These are phyloP conservation scores for Euptelea pleiosperma DNA, from an alignment of 164 flowering plant species.

Conservation along the genomic window DNA sequence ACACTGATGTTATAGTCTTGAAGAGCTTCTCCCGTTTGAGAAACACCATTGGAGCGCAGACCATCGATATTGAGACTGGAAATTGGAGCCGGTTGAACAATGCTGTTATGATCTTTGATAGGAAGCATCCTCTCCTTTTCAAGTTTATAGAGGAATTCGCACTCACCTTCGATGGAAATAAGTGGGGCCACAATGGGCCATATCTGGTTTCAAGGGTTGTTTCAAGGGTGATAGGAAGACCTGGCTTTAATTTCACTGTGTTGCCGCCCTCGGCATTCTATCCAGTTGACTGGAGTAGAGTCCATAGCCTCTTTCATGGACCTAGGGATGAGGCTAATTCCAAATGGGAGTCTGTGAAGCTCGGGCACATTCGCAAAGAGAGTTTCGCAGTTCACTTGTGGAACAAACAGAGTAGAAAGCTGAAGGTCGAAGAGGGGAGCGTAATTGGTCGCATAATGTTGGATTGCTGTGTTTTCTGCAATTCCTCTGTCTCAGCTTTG, in stretches of 20 bases:
- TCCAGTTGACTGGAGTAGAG: conserved; percentile 75
- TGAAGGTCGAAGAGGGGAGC: conserved; percentile 67
- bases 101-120: conserved; percentile 84
- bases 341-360: conserved; percentile 51
- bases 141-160: conserved; percentile 86
- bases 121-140: conserved; percentile 62
- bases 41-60: conserved; percentile 82
- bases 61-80: conserved; percentile 41
- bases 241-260: conserved; percentile 59
- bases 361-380: conserved; percentile 33
- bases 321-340: conserved; percentile 35
- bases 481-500: conserved; percentile 26
- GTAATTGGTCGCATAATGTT: conserved; percentile 39
- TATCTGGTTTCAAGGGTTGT: conserved; percentile 89
- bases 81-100: conserved; percentile 89
- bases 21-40: conserved; percentile 52
- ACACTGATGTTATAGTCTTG: conserved; percentile 73
- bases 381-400: conserved; percentile 79
- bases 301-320: conserved; percentile 45
- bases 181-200: conserved; percentile 98
- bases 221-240: conserved; percentile 33
- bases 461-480: conserved; percentile 52
- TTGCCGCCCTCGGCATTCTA: conserved; percentile 75
- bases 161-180: conserved; percentile 75
- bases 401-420: conserved; percentile 66